phyloP scores from a whole-genome alignment of 495 filamentous ascomycete genomes.

The Neurospora sp. region DNA sequence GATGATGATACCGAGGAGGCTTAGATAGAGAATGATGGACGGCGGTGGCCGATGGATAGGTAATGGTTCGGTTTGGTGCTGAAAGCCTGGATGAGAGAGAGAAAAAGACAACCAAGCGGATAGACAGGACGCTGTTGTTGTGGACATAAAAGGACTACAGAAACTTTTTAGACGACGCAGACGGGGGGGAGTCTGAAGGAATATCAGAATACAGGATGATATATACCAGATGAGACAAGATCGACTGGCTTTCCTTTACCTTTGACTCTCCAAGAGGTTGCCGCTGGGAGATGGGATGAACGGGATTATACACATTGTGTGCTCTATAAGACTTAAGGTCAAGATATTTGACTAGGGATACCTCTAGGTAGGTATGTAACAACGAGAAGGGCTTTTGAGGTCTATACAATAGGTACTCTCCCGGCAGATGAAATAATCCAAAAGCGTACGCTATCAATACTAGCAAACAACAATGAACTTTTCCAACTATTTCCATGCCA shows the following conservation, averaged over 20 bases:
- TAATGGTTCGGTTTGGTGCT: neutral
- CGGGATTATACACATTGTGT: neutral
- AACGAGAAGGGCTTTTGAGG: neutral
- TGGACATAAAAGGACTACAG: neutral
- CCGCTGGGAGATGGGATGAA: neutral
- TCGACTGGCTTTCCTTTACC: neutral
- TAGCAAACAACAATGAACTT: neutral
- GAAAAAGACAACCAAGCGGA: neutral
- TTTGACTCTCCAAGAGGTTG: neutral
- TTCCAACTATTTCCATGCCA: neutral
- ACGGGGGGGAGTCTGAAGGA: neutral
- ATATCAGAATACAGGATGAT: neutral
- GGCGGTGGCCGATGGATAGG: neutral
- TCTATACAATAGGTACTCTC: neutral
- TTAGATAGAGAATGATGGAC: neutral
- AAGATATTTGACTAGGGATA: neutral
- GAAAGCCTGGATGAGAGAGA: neutral
- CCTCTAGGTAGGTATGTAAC: neutral
- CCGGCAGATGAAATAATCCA: neutral
- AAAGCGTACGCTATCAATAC: neutral
- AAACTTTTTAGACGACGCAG: neutral
- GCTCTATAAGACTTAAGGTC: neutral
- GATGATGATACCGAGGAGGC: constrained; percentile 47
- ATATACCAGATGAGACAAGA: neutral
- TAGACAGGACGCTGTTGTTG: neutral